These are phyloP conservation scores for Leccinum subgranulosum DNA, from an alignment of 768 basidiomycete species.

Conservation along the genomic window DNA sequence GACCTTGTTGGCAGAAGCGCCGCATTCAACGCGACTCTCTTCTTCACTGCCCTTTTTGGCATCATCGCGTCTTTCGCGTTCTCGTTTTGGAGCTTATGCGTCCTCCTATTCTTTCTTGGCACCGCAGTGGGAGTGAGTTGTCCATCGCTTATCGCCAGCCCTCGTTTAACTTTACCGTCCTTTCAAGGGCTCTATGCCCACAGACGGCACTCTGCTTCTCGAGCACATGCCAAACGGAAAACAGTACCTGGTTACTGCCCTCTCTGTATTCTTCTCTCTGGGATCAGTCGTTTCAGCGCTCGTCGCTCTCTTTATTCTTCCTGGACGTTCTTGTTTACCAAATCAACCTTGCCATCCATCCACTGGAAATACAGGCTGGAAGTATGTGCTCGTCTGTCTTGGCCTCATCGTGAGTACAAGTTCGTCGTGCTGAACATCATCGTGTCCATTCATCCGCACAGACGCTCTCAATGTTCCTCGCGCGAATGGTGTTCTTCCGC, in stretches of 20 bases:
- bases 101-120: conserved; percentile 82
- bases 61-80: conserved; percentile 71
- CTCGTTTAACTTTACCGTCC: background rate
- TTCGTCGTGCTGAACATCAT: conserved; percentile 1
- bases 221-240: conserved; percentile 94
- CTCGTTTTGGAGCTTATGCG: conserved; percentile 66
- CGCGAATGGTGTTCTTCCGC: conserved; percentile 85
- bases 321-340: conserved; percentile 63
- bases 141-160: background rate
- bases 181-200: conserved; percentile 90
- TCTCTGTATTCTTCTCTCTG: conserved; percentile 94
- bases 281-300: conserved; percentile 86
- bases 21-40: conserved; percentile 91
- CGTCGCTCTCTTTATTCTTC: conserved; percentile 77
- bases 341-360: conserved; percentile 58
- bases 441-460: conserved; percentile 30
- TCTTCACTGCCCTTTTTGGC: conserved; percentile 88
- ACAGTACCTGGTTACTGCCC: conserved; percentile 85
- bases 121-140: conserved; percentile 85
- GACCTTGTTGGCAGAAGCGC: conserved; percentile 85
- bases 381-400: conserved; percentile 72
- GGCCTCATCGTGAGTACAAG: conserved; percentile 73
- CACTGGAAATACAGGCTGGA: conserved; percentile 82
- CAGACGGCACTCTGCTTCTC: conserved; percentile 87
- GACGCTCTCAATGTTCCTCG: conserved; percentile 86